Base-by-base conservation (phyloP, 768 basidiomycete genomes). In the Suillus lakei region DNA sequence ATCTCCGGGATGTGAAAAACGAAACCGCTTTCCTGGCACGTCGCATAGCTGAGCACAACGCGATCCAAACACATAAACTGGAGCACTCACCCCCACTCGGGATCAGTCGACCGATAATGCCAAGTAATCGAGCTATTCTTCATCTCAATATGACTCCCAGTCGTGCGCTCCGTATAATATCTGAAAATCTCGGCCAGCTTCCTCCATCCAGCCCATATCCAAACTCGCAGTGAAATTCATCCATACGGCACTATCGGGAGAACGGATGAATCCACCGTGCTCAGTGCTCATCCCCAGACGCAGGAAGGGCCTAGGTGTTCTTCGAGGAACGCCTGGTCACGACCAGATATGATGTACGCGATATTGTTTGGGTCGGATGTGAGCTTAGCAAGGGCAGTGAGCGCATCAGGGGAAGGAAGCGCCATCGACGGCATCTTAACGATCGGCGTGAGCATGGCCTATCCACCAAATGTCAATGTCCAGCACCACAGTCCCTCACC, bases 41-140 rank as follows among this genome's bases (percentile, higher is more conserved):
- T 77, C 82, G 84, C 83, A 85, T 79, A 80, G 81, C 79, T 71
- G n/a, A n/a, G n/a, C n/a, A n/a, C 44, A 12, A 44, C 12, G 2
- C 13, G 26, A 9, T 5, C 38, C 6, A 58, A 30, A n/a, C 12
- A 2, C 18, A 16, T 10, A 21, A 0, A 56, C 9, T 38, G 58
- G 53, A 3, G 23, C 21, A 85, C 91, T 73, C 75, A 92, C 89
- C 96, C 96, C 89, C 96, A 99, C 79, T 97, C 95, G 0, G 97
- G 97, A 79, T 99, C 51, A 53, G 51, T 30, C 9, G 51, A 53
- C 4, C 51, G 51, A 53, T 53, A 53, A 21, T 53, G 51, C 97
- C 97, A 99, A 48, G 96, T 98, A 76, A 99, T 93, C 66, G 92
- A 92, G 72, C 93, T 95, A 85, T 96, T 96, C 88, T 99, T 99